phyloP scores from a whole-genome alignment of 1,284 basidiomycete genomes.

The Papiliotrema terrestris region DNA sequence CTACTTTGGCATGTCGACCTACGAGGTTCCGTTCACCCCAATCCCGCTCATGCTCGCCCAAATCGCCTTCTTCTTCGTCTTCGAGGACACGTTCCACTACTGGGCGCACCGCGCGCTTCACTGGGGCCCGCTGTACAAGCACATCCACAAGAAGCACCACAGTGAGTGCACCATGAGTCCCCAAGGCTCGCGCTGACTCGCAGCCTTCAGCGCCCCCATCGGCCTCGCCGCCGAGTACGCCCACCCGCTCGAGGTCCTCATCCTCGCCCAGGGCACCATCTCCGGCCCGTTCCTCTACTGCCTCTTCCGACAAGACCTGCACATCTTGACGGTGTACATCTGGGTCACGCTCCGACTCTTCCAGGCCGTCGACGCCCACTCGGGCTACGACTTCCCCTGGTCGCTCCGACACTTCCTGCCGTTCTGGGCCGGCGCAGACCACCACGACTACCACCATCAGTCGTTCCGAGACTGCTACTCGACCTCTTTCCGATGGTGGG shows the following conservation, averaged over 20 bases:
- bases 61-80: constrained; percentile 86
- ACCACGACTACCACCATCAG: constrained; percentile 89
- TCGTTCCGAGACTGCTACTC: constrained; percentile 62
- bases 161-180: constrained; percentile 20
- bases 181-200: background rate
- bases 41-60: constrained; percentile 70
- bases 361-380: constrained; percentile 97
- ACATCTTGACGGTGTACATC: constrained; percentile 85
- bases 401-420: constrained; percentile 91
- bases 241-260: constrained; percentile 89
- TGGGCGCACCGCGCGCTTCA: constrained; percentile 84
- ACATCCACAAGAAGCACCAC: constrained; percentile 98
- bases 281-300: constrained; percentile 82
- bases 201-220: background rate
- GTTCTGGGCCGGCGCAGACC: constrained; percentile 98
- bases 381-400: constrained; percentile 97
- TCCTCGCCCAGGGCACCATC: constrained; percentile 80
- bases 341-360: constrained; percentile 93
- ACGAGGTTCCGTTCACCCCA: constrained; percentile 80
- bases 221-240: constrained; percentile 87
- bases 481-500: constrained; percentile 90
- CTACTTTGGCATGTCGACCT: constrained; percentile 82
- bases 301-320: constrained; percentile 52
- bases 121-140: constrained; percentile 86
- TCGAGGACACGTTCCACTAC: constrained; percentile 88